phyloP scores from a whole-genome alignment of 371 early-diverging fungal genomes.

The Mortierella sp. region DNA sequence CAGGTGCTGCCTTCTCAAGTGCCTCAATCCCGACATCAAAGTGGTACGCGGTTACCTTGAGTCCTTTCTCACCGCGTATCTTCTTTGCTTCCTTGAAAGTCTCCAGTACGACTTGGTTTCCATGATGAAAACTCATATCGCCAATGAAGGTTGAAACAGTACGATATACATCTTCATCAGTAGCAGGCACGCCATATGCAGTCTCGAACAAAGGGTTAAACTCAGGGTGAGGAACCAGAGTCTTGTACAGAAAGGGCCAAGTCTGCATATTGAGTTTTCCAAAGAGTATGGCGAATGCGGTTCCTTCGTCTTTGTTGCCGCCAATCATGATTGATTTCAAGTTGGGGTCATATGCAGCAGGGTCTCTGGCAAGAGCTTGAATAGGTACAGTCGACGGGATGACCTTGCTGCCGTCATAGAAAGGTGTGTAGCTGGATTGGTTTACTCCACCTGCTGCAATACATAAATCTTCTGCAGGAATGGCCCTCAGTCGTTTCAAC shows the following conservation, averaged over 20 bases:
- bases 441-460: not conserved
- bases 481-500: constrained; percentile 19
- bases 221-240: constrained; percentile 13
- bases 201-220: constrained; percentile 15
- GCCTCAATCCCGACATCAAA: constrained; percentile 7
- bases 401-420: constrained; percentile 21
- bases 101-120: constrained; percentile 5
- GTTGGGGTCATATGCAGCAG: constrained; percentile 19
- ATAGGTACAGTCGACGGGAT: constrained; percentile 7
- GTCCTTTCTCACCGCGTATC: not conserved
- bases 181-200: constrained; percentile 20
- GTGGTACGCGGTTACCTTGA: constrained; percentile 6
- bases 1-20: constrained; percentile 1
- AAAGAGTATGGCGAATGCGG: constrained; percentile 4
- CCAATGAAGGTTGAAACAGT: not conserved
- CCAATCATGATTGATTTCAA: constrained; percentile 35
- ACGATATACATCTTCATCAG: constrained; percentile 18
- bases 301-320: constrained; percentile 28
- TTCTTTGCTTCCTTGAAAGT: not conserved
- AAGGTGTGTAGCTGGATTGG: not conserved
- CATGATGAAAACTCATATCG: constrained; percentile 11
- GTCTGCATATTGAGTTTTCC: constrained; percentile 3
- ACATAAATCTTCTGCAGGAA: constrained; percentile 15
- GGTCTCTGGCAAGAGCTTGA: constrained; percentile 2
- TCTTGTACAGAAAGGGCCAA: constrained; percentile 15